These are phyloP conservation scores for Aspergillus taichungensis DNA, from an alignment of 495 filamentous ascomycete genomes.

Conservation along the genomic window DNA sequence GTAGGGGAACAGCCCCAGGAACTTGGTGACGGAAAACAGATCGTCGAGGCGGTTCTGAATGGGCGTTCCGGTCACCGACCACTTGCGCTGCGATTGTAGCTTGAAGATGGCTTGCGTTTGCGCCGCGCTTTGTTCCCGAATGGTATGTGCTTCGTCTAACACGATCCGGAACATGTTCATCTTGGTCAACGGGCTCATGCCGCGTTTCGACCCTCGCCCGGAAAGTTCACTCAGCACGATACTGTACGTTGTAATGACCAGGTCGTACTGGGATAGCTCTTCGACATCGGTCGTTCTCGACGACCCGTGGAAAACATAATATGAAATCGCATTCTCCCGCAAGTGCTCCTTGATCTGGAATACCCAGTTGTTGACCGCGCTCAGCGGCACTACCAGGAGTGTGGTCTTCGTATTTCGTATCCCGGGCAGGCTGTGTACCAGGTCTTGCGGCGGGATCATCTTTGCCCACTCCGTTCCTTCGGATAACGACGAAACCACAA, in stretches of 20 bases:
- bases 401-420: conserved; percentile 67
- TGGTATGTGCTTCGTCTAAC: conserved; percentile 90
- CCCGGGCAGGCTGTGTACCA: conserved; percentile 34
- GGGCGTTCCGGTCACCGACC: conserved; percentile 92
- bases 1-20: conserved; percentile 79
- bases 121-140: conserved; percentile 71
- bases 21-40: conserved; percentile 80
- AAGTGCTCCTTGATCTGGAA: conserved; percentile 81
- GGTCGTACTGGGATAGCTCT: conserved; percentile 61
- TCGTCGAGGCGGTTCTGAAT: conserved; percentile 91
- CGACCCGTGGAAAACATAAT: conserved; percentile 78
- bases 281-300: conserved; percentile 58
- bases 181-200: conserved; percentile 54
- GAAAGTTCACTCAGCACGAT: conserved; percentile 73
- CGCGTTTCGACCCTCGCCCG: conserved; percentile 48
- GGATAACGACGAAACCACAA: conserved; percentile 53
- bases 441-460: conserved; percentile 14
- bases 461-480: conserved; percentile 49
- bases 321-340: conserved; percentile 47
- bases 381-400: conserved; percentile 82
- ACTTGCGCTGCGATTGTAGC: conserved; percentile 73
- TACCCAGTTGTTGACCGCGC: conserved; percentile 86
- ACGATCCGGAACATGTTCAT: conserved; percentile 94
- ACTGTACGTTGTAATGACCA: conserved; percentile 88
- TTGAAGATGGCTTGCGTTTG: conserved; percentile 77